Base-by-base conservation (phyloP, 208 protist genomes). In the Leishmania martiniquensis region DNA sequence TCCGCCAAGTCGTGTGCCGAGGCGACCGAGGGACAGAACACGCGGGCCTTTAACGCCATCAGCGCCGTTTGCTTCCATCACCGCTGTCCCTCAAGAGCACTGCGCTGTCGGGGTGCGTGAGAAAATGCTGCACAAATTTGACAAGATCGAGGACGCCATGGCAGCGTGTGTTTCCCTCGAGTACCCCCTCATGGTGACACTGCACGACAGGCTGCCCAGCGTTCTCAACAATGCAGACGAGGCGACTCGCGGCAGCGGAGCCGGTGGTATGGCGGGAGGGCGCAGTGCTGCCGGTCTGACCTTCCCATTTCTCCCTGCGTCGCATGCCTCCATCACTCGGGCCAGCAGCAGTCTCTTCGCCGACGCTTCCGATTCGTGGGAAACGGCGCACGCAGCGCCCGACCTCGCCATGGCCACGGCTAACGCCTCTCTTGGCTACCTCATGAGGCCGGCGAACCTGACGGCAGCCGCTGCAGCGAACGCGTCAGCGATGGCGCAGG, bases 101-200 rank as follows among this genome's bases (percentile, higher is more conserved):
- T n/a, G 17, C 55, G 3, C 34, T 37, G 13, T 62, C 12, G 0
- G 6, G 2, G 52, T 37, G 69, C 7, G 44, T 22, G 25, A 7
- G 4, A 62, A 17, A 20, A 87, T 87, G 85, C 69, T 89, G 1
- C 82, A 73, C 54, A 75, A 82, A 39, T 85, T 78, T 51, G 74
- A 83, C 25, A 88, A 88, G 45, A 82, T 93, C 59, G 69, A 86
- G 10, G 86, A 86, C n/a, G 89, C 87, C n/a, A 80, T 93, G 55
- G 72, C 51, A 39, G 80, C 73, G 13, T 89, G 85, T 62, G 57
- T 65, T 4, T 39, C 67, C 20, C 68, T 80, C 52, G 75, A 76
- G 54, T 88, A 79, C 45, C 87, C 87, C 1, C 74, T 91, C 25
- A 55, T 88, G 25, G 73, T 91, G 12, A 39, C 85, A 2, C 45